Conservation (phyloP, 2,329 filamentous ascomycete genomes). For the Cordyceps javanica region DNA sequence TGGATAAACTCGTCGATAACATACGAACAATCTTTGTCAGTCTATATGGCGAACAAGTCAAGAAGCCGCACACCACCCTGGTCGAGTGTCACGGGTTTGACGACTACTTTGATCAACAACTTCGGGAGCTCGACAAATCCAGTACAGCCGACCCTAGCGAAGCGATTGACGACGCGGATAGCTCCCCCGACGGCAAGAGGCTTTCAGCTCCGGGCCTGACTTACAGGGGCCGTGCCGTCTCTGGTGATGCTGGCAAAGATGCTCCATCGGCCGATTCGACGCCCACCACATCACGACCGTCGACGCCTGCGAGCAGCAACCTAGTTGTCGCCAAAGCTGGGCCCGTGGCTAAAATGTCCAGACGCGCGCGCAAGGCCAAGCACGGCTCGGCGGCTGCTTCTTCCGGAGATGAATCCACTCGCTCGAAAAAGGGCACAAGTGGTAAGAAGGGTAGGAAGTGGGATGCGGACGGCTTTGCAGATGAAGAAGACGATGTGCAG, state of each 20-base stretch:
- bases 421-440: slow-evolving; percentile 44
- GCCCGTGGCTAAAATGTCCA: slow-evolving; percentile 69
- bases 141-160: slow-evolving; percentile 29
- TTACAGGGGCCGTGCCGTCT: slow-evolving; percentile 30
- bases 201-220: slow-evolving; percentile 32
- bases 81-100: slow-evolving; percentile 78
- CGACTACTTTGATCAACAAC: slow-evolving; percentile 88
- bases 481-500: slow-evolving; percentile 72
- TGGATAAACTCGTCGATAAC: slow-evolving; percentile 93
- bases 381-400: slow-evolving; percentile 65
- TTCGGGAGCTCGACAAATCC: slow-evolving; percentile 68
- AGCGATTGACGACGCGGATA: slow-evolving; percentile 20
- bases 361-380: slow-evolving; percentile 65
- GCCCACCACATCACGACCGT: slow-evolving; percentile 71
- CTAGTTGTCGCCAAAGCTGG: slow-evolving; percentile 64
- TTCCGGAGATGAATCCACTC: slow-evolving; percentile 73
- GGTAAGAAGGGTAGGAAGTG: slow-evolving; percentile 93
- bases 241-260: slow-evolving; percentile 29
- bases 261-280: slow-evolving; percentile 59
- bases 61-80: slow-evolving; percentile 69
- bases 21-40: slow-evolving; percentile 88
- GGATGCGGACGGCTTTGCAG: slow-evolving; percentile 82
- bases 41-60: slow-evolving; percentile 82
- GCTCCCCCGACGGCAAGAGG: slow-evolving; percentile 14
- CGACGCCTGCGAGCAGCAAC: slow-evolving; percentile 63